Evolutionary conservation across 768 basidiomycete genomes (phyloP).

Genomic region (Auricularia cornea): DNA sequence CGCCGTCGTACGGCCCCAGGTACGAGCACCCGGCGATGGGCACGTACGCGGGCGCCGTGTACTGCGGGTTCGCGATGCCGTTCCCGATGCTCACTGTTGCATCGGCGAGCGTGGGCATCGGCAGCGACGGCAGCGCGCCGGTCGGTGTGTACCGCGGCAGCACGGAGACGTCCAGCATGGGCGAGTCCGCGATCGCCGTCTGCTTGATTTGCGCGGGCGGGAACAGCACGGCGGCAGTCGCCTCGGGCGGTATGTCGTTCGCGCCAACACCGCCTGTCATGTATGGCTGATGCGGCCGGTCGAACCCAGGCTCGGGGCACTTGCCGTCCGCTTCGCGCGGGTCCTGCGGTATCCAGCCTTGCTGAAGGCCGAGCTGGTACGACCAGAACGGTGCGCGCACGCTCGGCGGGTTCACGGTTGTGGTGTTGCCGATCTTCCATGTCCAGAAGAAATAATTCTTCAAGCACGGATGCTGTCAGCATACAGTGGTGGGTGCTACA

Average conservation of each 20-base stretch:
- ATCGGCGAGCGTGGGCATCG: constrained; percentile 53
- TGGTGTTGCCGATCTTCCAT: constrained; percentile 73
- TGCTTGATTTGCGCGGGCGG: constrained; percentile 57
- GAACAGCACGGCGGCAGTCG: constrained; percentile 47
- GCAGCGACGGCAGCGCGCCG: constrained; percentile 56
- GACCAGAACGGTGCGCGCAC: constrained; percentile 86
- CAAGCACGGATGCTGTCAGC: background rate
- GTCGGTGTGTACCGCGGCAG: constrained; percentile 63
- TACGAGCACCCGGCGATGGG: constrained; percentile 70
- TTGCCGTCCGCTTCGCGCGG: constrained; percentile 70
- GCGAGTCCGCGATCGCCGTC: constrained; percentile 13
- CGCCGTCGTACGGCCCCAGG: constrained; percentile 72
- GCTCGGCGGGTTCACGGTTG: constrained; percentile 40
- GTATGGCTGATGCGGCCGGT: constrained; percentile 53
- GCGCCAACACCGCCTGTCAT: constrained; percentile 74
- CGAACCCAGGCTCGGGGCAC: constrained; percentile 51
- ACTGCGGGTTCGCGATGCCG: constrained; percentile 77
- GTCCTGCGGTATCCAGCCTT: constrained; percentile 91
- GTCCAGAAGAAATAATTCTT: constrained; percentile 99
- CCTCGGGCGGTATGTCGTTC: constrained; percentile 55
- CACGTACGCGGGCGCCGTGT: constrained; percentile 53
- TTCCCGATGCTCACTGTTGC: constrained; percentile 11
- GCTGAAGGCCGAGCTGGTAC: constrained; percentile 79
- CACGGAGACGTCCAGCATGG: background rate
- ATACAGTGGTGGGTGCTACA: no score